These are phyloP conservation scores for Fusarium ramigenum DNA, from an alignment of 2,329 filamentous ascomycete genomes.

Conservation along the genomic window DNA sequence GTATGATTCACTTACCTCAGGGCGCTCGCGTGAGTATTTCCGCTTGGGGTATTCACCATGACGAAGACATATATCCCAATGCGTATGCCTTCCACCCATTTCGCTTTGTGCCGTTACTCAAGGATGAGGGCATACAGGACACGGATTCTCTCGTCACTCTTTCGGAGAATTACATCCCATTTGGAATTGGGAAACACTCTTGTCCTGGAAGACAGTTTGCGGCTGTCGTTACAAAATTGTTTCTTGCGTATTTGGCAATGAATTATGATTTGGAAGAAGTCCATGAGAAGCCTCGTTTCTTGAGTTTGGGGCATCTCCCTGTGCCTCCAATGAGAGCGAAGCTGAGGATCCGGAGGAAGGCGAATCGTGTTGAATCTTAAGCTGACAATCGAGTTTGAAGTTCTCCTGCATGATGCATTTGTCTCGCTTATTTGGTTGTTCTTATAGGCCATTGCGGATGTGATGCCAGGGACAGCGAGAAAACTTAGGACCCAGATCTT, in stretches of 20 bases:
- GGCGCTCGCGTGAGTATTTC: neutral
- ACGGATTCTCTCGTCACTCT: neutral
- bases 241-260: neutral
- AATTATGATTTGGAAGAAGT: neutral
- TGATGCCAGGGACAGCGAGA: rapidly evolving
- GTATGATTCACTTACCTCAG: neutral
- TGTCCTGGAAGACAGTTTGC: neutral
- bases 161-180: neutral
- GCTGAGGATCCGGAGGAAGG: neutral
- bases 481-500: neutral
- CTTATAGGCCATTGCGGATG: rapidly evolving
- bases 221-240: neutral
- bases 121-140: rapidly evolving
- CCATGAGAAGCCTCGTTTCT: neutral
- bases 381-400: rapidly evolving
- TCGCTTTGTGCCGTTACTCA: neutral
- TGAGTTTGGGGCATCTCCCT: neutral
- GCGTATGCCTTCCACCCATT: neutral
- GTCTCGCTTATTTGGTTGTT: neutral
- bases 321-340: neutral
- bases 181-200: neutral
- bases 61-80: neutral
- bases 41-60: neutral
- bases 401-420: too few relatives aligned
- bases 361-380: too few relatives aligned